Conservation (phyloP, 1,284 basidiomycete genomes). For the Tylopilus orsonianus region DNA sequence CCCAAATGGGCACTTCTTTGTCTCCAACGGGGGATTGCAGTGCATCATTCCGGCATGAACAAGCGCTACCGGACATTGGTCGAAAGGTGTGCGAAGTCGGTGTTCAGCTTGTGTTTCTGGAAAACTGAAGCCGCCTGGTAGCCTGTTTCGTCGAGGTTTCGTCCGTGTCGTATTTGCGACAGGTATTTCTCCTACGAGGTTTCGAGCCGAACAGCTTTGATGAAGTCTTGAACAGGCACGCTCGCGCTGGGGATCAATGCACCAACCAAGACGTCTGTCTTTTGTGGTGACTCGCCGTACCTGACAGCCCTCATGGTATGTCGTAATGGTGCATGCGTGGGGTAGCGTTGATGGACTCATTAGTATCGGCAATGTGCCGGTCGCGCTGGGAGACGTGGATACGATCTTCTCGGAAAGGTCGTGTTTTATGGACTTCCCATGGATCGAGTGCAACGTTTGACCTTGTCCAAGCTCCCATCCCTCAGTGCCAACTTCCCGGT, state of each 20-base stretch:
- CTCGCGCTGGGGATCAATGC: slow-evolving; percentile 75
- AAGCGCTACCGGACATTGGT: slow-evolving; percentile 58
- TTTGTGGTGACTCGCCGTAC: slow-evolving; percentile 66
- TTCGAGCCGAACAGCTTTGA: slow-evolving; percentile 1
- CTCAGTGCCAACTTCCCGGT: slow-evolving; percentile 65
- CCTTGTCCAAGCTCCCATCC: slow-evolving; percentile 62
- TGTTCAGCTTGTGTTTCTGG: background rate
- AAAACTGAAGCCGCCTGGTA: slow-evolving; percentile 25
- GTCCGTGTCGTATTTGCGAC: slow-evolving; percentile 66
- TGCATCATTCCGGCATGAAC: slow-evolving; percentile 72
- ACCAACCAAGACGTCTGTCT: slow-evolving; percentile 64
- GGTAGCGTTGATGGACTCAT: background rate
- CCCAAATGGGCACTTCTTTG: slow-evolving; percentile 47
- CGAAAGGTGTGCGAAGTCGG: slow-evolving; percentile 46
- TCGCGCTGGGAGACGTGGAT: slow-evolving; percentile 67
- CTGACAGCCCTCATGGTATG: slow-evolving; percentile 63
- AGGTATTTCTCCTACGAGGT: slow-evolving; percentile 34
- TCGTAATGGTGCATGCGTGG: slow-evolving; percentile 1
- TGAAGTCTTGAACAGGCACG: slow-evolving; percentile 42
- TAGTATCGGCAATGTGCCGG: slow-evolving; percentile 73
- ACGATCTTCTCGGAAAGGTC: slow-evolving; percentile 67
- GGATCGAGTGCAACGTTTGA: slow-evolving; percentile 60
- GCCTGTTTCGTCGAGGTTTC: slow-evolving; percentile 60
- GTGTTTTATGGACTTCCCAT: slow-evolving; percentile 68
- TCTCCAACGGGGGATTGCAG: slow-evolving; percentile 58